Evolutionary conservation across 164 flowering plant genomes (phyloP).

Genomic region (Protea cynaroides): DNA sequence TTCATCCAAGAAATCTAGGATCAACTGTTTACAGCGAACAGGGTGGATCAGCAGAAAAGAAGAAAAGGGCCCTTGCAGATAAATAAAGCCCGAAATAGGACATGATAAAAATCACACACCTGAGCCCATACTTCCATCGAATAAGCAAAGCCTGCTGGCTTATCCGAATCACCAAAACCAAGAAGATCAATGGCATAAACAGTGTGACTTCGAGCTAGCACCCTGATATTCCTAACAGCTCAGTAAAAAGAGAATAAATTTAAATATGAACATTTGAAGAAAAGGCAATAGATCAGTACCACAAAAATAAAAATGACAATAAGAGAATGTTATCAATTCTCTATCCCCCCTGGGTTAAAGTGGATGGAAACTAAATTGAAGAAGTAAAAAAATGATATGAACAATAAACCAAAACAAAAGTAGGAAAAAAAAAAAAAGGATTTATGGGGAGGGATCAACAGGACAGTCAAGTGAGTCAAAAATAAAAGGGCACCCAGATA

Average conservation of each 20-base stretch:
- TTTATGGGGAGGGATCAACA: background rate
- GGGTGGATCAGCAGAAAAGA: background rate
- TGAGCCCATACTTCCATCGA: slow-evolving; percentile 91
- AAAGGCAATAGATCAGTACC: background rate
- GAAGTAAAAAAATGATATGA: background rate
- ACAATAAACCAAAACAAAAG: background rate
- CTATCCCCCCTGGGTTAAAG: background rate
- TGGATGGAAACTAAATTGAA: background rate
- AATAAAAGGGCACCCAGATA: background rate
- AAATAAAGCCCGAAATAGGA: slow-evolving; percentile 1
- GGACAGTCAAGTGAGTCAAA: background rate
- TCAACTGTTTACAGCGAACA: slow-evolving; percentile 41
- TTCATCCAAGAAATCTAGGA: slow-evolving; percentile 74
- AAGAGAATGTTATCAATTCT: background rate
- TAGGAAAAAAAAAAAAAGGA: background rate
- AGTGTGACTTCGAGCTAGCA: slow-evolving; percentile 41
- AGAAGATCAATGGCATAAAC: slow-evolving; percentile 87
- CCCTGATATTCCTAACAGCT: slow-evolving; percentile 54
- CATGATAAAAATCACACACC: slow-evolving; percentile 28
- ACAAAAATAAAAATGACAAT: background rate
- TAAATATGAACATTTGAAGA: background rate
- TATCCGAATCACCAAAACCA: slow-evolving; percentile 91
- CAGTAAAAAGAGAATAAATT: background rate
- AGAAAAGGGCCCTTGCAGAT: background rate
- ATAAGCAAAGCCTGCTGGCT: slow-evolving; percentile 67